phyloP scores from a whole-genome alignment of 129 eudicot species.

The Flaveria sonorensis region DNA sequence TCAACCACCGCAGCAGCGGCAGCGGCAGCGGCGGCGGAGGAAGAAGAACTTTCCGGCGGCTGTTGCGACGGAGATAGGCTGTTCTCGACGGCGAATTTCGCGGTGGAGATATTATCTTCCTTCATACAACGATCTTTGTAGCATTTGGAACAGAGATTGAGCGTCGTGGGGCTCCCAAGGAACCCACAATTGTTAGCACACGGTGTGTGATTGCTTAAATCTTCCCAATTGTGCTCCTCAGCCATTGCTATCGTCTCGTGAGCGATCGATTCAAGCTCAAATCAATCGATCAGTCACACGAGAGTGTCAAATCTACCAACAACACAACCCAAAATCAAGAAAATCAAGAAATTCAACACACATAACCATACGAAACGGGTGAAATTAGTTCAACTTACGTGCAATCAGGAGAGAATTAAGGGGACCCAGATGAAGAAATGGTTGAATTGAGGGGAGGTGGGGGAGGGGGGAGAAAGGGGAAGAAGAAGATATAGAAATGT shows the following conservation, averaged over 20 bases:
- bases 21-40: constrained; percentile 9
- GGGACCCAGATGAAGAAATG: neutral
- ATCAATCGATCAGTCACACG: constrained; percentile 34
- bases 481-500: constrained; percentile 13
- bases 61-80: constrained; percentile 30
- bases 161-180: constrained; percentile 54
- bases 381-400: neutral
- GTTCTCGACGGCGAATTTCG: constrained; percentile 43
- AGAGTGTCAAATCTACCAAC: neutral
- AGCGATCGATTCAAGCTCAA: constrained; percentile 33
- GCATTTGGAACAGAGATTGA: constrained; percentile 61
- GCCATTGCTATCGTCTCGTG: constrained; percentile 38
- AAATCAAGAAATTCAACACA: neutral
- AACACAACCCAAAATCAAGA: neutral
- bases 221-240: constrained; percentile 61
- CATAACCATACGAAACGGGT: too few species aligned
- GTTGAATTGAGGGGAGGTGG: constrained; percentile 19
- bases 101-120: constrained; percentile 44
- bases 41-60: constrained; percentile 16
- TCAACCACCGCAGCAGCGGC: neutral
- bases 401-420: neutral
- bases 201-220: constrained; percentile 45
- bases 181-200: constrained; percentile 66
- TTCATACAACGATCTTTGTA: constrained; percentile 46
- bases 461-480: constrained; percentile 15